Evolutionary conservation across 768 basidiomycete genomes (phyloP), one percentile per base, ranked within the genome.

Genomic region (Gelatoporia subvermispora): DNA sequence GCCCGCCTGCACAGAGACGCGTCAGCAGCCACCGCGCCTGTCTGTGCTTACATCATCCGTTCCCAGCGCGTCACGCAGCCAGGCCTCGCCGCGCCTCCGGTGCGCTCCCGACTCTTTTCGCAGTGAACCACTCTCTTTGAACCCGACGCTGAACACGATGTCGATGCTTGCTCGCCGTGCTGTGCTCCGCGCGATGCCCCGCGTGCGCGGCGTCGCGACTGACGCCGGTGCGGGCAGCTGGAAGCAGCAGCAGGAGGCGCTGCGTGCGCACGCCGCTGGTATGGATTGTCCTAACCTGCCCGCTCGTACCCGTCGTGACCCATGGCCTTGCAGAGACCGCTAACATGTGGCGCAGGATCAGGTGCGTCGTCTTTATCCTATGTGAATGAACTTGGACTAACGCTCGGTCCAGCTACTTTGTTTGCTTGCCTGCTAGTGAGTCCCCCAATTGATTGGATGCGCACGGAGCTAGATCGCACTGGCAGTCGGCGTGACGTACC

Each of bases 331-430:
- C 59, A 93, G 90, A 82, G 50, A 85, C 88, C 23, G 71, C 85
- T 43, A 75, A 84, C 47, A 79, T 93, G 55, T 93, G 90, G 90
- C 82, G 88, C 62, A 90, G 84, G 72, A 88, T 93, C 65, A 87
- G 86, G 88, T 85, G 62, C 43, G 77, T 63, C 5, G n/a, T 22
- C 3, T 18, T 10, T 13, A 18, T 13, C 8, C 11, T 11, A 8
- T n/a, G 21, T 2, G 22, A 15, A 18, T 17, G 15, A 10, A 22
- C n/a, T 31, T 8, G 11, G 23, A 21, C 9, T 16, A 24, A n/a
- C 16, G 35, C 42, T 54, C 40, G 64, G 37, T 40, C 24, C 42
- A 91, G 90, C 67, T 79, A 75, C 72, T 92, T 77, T 56, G 82
- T 82, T 52, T 89, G 86, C 61, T 37, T 84, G 49, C 90, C 90